Percentiles rank a stretch among this genome's conserved stretches.
Evolutionary conservation across 108 stramenopile species (phyloP).

Genomic region (Cylindrotheca fusiformis): DNA sequence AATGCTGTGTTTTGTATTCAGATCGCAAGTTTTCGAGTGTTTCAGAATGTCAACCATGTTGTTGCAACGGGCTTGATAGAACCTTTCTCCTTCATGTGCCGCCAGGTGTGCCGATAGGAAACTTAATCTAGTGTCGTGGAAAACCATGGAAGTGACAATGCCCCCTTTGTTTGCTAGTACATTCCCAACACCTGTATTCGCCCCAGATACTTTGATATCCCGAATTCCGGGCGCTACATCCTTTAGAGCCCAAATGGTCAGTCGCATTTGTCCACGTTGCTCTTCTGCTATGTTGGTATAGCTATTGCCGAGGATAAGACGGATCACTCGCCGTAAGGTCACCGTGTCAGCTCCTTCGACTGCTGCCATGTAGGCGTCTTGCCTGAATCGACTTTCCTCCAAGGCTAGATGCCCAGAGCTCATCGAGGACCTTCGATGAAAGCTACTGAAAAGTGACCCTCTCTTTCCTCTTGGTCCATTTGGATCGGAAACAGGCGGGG

Average conservation of each 20-base stretch:
- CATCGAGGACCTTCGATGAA: neutral
- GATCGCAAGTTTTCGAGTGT: constrained; percentile 23
- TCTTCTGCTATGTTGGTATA: constrained; percentile 18
- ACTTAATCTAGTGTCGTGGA: constrained; percentile 34
- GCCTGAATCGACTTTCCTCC: neutral
- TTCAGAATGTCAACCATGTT: constrained; percentile 43
- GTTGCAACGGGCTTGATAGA: constrained; percentile 40
- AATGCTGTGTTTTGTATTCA: constrained; percentile 10
- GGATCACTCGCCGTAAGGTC: constrained; percentile 10
- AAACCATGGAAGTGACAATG: constrained; percentile 48
- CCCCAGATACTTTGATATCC: constrained; percentile 24
- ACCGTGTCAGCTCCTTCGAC: constrained; percentile 11
- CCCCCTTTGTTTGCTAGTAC: constrained; percentile 63
- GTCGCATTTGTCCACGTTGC: constrained; percentile 65
- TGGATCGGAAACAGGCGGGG: neutral
- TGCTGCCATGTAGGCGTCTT: constrained; percentile 8
- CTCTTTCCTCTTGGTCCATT: neutral
- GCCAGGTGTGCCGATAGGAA: constrained; percentile 61
- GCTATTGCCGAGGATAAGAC: constrained; percentile 13
- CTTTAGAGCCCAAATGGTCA: constrained; percentile 44
- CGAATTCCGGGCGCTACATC: constrained; percentile 6
- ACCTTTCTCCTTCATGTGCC: constrained; percentile 58
- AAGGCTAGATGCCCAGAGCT: neutral
- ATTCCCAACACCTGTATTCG: constrained; percentile 50
- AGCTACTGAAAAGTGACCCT: neutral